Percentiles rank a stretch among this genome's conserved stretches.
Evolutionary conservation across 2,329 filamentous ascomycete genomes (phyloP).

Genomic region (Colletotrichum siamense): DNA sequence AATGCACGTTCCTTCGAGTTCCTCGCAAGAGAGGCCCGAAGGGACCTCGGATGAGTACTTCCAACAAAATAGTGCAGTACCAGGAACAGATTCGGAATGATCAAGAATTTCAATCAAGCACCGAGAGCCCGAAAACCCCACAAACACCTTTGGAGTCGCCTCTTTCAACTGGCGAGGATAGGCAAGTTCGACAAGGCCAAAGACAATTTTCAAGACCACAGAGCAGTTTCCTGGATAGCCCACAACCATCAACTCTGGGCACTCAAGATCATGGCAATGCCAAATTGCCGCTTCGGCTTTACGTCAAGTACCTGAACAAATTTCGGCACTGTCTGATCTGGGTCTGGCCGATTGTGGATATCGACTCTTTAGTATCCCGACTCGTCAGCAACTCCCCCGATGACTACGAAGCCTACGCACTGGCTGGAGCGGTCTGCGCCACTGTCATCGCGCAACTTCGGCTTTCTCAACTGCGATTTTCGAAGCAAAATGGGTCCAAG

Average conservation of each 20-base stretch:
- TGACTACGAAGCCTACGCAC: conserved; percentile 27
- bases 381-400: background rate
- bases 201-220: background rate
- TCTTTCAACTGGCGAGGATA: background rate
- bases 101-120: background rate
- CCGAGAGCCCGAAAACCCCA: background rate
- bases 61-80: background rate
- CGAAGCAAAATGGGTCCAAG: background rate
- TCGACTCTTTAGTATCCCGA: background rate
- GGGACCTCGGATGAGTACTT: background rate
- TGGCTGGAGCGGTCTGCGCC: conserved; percentile 30
- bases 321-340: background rate
- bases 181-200: background rate
- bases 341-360: background rate
- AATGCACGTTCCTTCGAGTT: background rate
- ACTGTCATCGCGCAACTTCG: conserved; percentile 31
- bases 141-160: background rate
- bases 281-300: background rate
- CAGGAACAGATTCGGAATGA: background rate
- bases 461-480: conserved; percentile 15
- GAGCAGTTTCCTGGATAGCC: background rate
- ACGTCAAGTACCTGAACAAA: background rate
- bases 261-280: background rate
- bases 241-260: background rate
- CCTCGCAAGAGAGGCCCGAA: background rate